A percentile compares a stretch with the other conserved stretches of the same genome.
Evolutionary conservation across 2,329 filamentous ascomycete species (phyloP).

Genomic region (Penicillium sp.): DNA sequence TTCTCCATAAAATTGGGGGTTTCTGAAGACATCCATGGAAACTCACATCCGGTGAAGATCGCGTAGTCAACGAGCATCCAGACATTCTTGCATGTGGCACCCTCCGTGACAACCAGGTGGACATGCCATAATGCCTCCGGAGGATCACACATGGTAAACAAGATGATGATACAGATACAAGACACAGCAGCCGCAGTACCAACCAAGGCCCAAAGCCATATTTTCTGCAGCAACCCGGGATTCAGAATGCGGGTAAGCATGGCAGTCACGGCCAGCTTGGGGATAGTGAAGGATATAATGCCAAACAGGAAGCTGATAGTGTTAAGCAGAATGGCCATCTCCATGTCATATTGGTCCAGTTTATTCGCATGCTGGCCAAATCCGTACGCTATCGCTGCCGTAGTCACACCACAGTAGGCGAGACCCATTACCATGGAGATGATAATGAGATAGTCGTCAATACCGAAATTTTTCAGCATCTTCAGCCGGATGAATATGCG

Average conservation of each 20-base stretch:
- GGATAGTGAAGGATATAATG: constrained; percentile 34
- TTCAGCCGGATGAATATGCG: constrained; percentile 39
- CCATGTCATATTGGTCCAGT: constrained; percentile 34
- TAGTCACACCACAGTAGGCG: constrained; percentile 40
- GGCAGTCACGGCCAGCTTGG: constrained; percentile 34
- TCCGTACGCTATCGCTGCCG: constrained; percentile 41
- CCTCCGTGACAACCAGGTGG: constrained; percentile 28
- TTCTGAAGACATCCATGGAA: neutral
- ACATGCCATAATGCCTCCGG: constrained; percentile 45
- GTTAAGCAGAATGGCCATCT: constrained; percentile 30
- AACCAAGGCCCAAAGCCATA: constrained; percentile 34
- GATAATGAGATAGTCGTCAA: constrained; percentile 46
- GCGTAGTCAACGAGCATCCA: constrained; percentile 46
- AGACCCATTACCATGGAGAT: constrained; percentile 40
- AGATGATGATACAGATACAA: constrained; percentile 43
- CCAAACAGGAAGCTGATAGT: constrained; percentile 33
- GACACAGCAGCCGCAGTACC: constrained; percentile 35
- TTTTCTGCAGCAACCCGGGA: constrained; percentile 22
- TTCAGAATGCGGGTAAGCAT: constrained; percentile 35
- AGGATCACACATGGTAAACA: constrained; percentile 51
- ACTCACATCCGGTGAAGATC: constrained; percentile 46
- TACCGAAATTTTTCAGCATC: constrained; percentile 38
- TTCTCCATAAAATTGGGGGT: too few species aligned
- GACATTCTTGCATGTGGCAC: constrained; percentile 41
- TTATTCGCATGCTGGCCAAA: constrained; percentile 46